Conservation (phyloP, 2,329 filamentous ascomycete genomes). For the Neonectria sp. region DNA sequence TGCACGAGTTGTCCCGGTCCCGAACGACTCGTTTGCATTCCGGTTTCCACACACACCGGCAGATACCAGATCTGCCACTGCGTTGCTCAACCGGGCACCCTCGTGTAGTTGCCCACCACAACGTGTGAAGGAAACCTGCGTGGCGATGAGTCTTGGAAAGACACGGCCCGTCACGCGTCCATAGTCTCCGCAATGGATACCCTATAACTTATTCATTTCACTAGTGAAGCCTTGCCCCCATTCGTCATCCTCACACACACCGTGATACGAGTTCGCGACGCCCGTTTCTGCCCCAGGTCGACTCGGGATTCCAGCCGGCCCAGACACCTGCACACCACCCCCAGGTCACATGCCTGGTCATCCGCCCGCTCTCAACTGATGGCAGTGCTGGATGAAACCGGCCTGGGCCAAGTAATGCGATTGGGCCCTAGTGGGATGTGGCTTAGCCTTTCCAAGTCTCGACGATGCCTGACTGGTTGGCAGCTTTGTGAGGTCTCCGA, state of each 20-base stretch:
- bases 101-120: constrained; percentile 25
- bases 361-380: constrained; percentile 27
- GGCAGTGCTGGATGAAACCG: constrained; percentile 20
- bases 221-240: constrained; percentile 32
- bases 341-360: constrained; percentile 41
- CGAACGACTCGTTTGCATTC: constrained; percentile 5
- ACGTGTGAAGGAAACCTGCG: constrained; percentile 29
- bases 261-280: constrained; percentile 41
- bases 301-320: constrained; percentile 29
- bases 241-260: constrained; percentile 36
- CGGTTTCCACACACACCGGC: constrained; percentile 13
- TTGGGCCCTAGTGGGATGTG: constrained; percentile 30
- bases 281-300: constrained; percentile 34
- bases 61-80: neutral
- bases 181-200: constrained; percentile 18
- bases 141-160: constrained; percentile 30
- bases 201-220: constrained; percentile 31
- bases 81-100: constrained; percentile 10
- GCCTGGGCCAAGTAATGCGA: constrained; percentile 19
- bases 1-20: constrained; percentile 18
- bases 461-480: constrained; percentile 21
- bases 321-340: constrained; percentile 38
- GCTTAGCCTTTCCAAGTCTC: constrained; percentile 17
- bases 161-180: constrained; percentile 43
- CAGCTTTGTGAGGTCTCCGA: constrained; percentile 36